Conservation (phyloP, 2,329 filamentous ascomycete species). For the Coleophoma crateriformis region DNA sequence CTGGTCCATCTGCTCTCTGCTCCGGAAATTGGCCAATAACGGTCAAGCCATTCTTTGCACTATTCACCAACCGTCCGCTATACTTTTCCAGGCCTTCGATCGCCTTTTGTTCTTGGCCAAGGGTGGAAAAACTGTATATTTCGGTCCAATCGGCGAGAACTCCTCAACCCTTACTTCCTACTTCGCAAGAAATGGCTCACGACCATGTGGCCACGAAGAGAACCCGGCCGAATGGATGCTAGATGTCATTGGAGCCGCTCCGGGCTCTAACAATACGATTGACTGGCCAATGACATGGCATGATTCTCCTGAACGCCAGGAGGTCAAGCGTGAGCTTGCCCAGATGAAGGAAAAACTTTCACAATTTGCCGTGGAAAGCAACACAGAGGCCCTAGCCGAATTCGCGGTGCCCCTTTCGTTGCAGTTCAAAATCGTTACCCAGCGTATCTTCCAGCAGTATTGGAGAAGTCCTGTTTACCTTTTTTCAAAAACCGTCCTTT, state of each 20-base stretch:
- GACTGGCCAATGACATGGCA: slow-evolving; percentile 61
- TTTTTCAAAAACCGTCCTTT: slow-evolving; percentile 26
- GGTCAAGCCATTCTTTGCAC: slow-evolving; percentile 91
- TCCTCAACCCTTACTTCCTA: slow-evolving; percentile 63
- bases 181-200: slow-evolving; percentile 67
- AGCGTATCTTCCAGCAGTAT: slow-evolving; percentile 55
- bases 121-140: slow-evolving; percentile 75
- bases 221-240: slow-evolving; percentile 84
- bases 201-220: slow-evolving; percentile 57
- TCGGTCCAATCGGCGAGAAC: slow-evolving; percentile 70
- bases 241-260: slow-evolving; percentile 47
- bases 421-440: slow-evolving; percentile 49
- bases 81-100: slow-evolving; percentile 88
- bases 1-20: slow-evolving; percentile 81
- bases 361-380: slow-evolving; percentile 11
- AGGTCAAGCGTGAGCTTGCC: slow-evolving; percentile 39
- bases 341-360: slow-evolving; percentile 40
- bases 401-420: slow-evolving; percentile 54
- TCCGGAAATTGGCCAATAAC: slow-evolving; percentile 82
- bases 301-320: slow-evolving; percentile 39
- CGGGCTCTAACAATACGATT: slow-evolving; percentile 54
- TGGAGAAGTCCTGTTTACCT: slow-evolving; percentile 61
- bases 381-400: slow-evolving; percentile 48
- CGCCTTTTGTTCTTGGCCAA: slow-evolving; percentile 70
- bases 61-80: slow-evolving; percentile 89